Percentiles rank a stretch among this genome's conserved stretches.
Evolutionary conservation across 1,139 yeast genomes (phyloP).

Genomic region (Diutina pseudorugosa): DNA sequence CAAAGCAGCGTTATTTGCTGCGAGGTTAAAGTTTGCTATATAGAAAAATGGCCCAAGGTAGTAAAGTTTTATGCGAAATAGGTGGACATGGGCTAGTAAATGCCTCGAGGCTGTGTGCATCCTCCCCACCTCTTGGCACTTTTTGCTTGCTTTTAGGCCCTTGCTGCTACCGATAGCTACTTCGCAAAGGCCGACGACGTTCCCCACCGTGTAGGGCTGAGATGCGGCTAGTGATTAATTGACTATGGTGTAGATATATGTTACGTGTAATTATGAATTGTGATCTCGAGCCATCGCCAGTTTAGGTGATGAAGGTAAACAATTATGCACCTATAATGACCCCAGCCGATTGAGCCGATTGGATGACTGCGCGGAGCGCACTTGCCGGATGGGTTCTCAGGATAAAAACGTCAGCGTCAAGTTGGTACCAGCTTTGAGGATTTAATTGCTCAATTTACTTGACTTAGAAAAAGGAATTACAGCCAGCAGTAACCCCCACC

Average conservation of each 20-base stretch:
- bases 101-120: not conserved
- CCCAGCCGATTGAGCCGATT: not conserved
- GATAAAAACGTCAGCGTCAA: not conserved
- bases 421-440: not conserved
- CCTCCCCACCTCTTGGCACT: not conserved
- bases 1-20: conserved; percentile 15
- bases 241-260: not conserved
- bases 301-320: not conserved
- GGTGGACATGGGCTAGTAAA: not conserved
- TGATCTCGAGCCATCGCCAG: not conserved
- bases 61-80: not conserved
- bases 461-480: not conserved
- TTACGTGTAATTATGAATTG: not conserved
- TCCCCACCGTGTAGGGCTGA: not conserved
- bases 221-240: not conserved
- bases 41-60: not conserved
- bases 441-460: not conserved
- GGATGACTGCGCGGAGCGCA: not conserved
- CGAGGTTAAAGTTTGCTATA: not conserved
- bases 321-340: not conserved
- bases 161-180: not conserved
- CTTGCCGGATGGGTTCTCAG: not conserved
- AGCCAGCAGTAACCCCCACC: not conserved
- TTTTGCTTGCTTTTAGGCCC: not conserved
- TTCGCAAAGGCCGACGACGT: no score